Evolutionary conservation across 177 flowering plant species (phyloP).

Genomic region (Vitis hybrid): DNA sequence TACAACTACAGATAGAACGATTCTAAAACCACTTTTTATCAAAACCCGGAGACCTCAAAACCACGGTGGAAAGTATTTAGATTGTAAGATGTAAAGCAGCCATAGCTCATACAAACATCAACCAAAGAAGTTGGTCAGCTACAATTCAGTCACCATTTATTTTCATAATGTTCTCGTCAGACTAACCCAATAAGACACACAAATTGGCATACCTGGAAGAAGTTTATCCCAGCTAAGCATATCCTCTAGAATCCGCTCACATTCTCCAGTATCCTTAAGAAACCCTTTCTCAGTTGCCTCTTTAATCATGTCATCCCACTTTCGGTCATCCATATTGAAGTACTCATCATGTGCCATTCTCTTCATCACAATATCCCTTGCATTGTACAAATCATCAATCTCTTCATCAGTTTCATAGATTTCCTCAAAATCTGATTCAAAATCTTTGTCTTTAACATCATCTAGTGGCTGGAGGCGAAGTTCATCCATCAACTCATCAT

Average conservation of each 20-base stretch:
- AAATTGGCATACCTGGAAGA: slow-evolving; percentile 67
- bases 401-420: slow-evolving; percentile 71
- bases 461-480: slow-evolving; percentile 35
- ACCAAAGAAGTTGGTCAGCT: too few species aligned
- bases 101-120: too few species aligned
- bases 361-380: slow-evolving; percentile 52
- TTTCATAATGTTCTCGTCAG: too few species aligned
- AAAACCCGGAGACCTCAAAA: too few species aligned
- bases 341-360: slow-evolving; percentile 54
- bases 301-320: slow-evolving; percentile 78
- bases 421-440: slow-evolving; percentile 66
- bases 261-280: slow-evolving; percentile 64
- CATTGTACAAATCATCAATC: slow-evolving; percentile 70
- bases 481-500: slow-evolving; percentile 63
- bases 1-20: too few species aligned
- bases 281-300: slow-evolving; percentile 61
- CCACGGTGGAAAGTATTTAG: too few species aligned
- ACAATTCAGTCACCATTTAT: too few species aligned
- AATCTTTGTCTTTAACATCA: slow-evolving; percentile 45
- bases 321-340: slow-evolving; percentile 70
- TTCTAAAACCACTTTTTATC: too few species aligned
- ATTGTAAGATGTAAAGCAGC: too few species aligned
- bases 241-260: slow-evolving; percentile 81
- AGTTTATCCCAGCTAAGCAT: slow-evolving; percentile 93
- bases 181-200: not conserved